These are phyloP conservation scores for Dianthus caryophyllus DNA, from an alignment of 148 eudicot genomes.

Conservation along the genomic window DNA sequence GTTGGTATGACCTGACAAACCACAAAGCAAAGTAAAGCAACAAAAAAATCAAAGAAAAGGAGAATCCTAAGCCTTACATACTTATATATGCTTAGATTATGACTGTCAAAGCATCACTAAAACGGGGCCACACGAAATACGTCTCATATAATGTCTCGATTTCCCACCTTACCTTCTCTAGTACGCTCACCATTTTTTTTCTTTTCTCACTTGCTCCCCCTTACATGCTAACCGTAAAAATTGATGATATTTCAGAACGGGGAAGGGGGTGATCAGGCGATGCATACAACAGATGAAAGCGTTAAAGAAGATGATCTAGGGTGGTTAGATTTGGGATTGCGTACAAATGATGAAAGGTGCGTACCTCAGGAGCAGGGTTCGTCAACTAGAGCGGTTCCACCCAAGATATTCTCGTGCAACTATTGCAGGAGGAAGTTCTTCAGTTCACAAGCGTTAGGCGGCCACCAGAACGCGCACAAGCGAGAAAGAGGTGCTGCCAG, in stretches of 20 bases:
- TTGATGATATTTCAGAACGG: constrained; percentile 26
- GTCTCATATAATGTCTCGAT: constrained; percentile 29
- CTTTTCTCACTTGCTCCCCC: constrained; percentile 7
- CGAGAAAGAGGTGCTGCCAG: constrained; percentile 65
- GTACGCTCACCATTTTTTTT: not conserved
- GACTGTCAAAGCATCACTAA: constrained; percentile 40
- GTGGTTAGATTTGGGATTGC: constrained; percentile 52
- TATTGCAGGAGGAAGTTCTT: constrained; percentile 72
- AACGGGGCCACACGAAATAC: constrained; percentile 31
- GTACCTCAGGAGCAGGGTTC: constrained; percentile 19
- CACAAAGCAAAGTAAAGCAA: constrained; percentile 21
- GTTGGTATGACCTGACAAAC: constrained; percentile 13
- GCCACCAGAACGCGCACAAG: constrained; percentile 88
- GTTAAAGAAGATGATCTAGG: constrained; percentile 17
- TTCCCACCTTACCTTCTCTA: constrained; percentile 16
- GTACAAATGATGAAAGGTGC: no score
- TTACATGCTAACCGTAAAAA: not conserved
- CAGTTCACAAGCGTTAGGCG: constrained; percentile 85
- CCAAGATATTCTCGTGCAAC: constrained; percentile 64
- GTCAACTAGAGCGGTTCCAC: constrained; percentile 18
- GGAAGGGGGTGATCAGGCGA: constrained; percentile 21
- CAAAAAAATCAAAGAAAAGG: constrained; percentile 29
- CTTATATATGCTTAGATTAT: constrained; percentile 33
- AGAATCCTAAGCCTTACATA: constrained; percentile 54
- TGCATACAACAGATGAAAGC: constrained; percentile 11